Conservation (phyloP, 768 basidiomycete genomes). For the Candolleomyces eurysporus region DNA sequence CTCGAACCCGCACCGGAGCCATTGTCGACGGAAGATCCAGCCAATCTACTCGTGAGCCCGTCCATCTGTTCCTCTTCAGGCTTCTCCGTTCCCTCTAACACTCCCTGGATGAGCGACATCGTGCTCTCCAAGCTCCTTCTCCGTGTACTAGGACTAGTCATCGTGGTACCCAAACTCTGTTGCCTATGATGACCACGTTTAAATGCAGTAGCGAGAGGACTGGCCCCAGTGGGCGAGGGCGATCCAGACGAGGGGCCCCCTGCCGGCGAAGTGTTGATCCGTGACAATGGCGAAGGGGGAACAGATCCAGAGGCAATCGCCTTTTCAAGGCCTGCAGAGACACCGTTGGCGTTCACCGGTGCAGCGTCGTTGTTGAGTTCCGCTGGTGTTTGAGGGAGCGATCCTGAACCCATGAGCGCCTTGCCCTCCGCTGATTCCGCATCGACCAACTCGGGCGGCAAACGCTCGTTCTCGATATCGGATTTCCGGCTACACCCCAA, state of each 20-base stretch:
- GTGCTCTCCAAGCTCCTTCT: constrained; percentile 93
- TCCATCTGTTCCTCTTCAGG: constrained; percentile 40
- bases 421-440: constrained; percentile 69
- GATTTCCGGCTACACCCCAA: constrained; percentile 71
- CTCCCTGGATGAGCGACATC: constrained; percentile 92
- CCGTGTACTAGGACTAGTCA: constrained; percentile 91
- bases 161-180: constrained; percentile 89
- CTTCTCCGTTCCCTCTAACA: constrained; percentile 67
- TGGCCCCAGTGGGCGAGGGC: constrained; percentile 36
- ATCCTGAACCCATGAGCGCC: constrained; percentile 44
- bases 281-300: constrained; percentile 18
- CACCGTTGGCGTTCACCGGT: constrained; percentile 45
- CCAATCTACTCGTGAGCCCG: constrained; percentile 30
- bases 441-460: constrained; percentile 95
- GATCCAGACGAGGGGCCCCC: constrained; percentile 17
- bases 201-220: constrained; percentile 49
- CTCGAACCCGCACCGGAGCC: background rate
- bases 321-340: constrained; percentile 42
- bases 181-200: constrained; percentile 73
- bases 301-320: constrained; percentile 27
- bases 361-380: constrained; percentile 43
- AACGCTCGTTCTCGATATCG: constrained; percentile 97
- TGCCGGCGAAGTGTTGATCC: constrained; percentile 27
- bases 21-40: constrained; percentile 29
- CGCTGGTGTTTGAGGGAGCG: constrained; percentile 51